Evolutionary conservation across 202 grass and related monocot species (phyloP).

Genomic region (Schoenoplectus triqueter): DNA sequence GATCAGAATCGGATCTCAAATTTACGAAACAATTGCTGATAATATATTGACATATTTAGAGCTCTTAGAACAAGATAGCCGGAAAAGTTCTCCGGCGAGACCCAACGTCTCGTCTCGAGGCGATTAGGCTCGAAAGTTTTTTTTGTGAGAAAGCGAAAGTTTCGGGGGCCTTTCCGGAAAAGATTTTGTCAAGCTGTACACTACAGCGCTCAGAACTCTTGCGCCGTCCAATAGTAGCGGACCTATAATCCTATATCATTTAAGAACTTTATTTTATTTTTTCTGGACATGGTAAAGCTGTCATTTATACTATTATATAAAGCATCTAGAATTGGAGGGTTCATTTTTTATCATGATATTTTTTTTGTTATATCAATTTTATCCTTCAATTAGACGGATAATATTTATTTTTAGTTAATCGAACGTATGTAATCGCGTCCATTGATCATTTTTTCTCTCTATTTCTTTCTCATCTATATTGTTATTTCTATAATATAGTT

Average conservation of each 20-base stretch:
- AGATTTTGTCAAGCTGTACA: not conserved
- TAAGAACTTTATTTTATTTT: not conserved
- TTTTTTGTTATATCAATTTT: too few relatives aligned
- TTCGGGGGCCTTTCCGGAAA: conserved; percentile 18
- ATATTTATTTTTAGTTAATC: too few relatives aligned
- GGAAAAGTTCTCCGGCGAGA: not conserved
- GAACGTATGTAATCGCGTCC: too few relatives aligned
- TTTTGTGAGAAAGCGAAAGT: conserved; percentile 31
- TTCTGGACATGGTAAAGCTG: conserved; percentile 11
- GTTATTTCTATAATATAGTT: too few relatives aligned
- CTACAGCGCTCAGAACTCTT: not conserved
- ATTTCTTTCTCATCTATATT: too few relatives aligned
- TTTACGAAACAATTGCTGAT: not conserved
- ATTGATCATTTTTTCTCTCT: too few relatives aligned
- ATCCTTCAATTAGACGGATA: too few relatives aligned
- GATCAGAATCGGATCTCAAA: conserved; percentile 15
- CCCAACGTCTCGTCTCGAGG: not conserved
- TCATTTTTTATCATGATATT: too few relatives aligned
- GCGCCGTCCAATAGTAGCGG: not conserved
- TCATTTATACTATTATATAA: too few relatives aligned
- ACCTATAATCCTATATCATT: too few relatives aligned
- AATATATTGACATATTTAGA: not conserved
- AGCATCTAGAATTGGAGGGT: too few relatives aligned
- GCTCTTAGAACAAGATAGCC: not conserved
- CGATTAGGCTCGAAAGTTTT: not conserved